A percentile compares a stretch with the other conserved stretches of the same genome.
Conservation (phyloP, 2,329 filamentous ascomycete species). For the Fusarium sp. region DNA sequence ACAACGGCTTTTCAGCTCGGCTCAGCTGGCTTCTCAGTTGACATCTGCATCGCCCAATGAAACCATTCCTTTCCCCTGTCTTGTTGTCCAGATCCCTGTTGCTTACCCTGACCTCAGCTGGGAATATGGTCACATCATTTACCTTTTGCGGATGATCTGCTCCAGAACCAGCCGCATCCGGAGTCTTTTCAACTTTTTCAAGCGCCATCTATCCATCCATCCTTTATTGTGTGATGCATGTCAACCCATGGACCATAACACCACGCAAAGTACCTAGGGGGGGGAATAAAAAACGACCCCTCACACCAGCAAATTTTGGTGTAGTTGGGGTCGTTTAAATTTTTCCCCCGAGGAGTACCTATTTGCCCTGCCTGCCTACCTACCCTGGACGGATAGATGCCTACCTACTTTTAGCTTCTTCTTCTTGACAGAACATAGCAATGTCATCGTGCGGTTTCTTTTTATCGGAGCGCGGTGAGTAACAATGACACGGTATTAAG, state of each 20-base stretch:
- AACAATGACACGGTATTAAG: neutral
- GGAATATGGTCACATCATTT: constrained; percentile 25
- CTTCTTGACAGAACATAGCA: neutral
- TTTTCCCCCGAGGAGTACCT: too few species aligned
- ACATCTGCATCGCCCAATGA: constrained; percentile 27
- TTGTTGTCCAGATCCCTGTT: constrained; percentile 13
- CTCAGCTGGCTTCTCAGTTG: constrained; percentile 37
- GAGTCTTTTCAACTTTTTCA: constrained; percentile 1
- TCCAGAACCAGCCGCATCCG: constrained; percentile 7
- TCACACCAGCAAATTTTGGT: too few species aligned
- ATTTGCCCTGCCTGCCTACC: neutral
- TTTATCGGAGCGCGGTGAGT: neutral
- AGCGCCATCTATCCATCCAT: neutral
- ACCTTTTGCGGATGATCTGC: constrained; percentile 10
- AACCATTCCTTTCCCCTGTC: constrained; percentile 17
- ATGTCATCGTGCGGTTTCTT: neutral
- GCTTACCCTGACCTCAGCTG: constrained; percentile 32
- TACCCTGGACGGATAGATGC: neutral
- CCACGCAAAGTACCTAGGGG: neutral
- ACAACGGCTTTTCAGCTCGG: constrained; percentile 44
- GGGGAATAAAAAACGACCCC: too few species aligned
- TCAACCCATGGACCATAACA: neutral
- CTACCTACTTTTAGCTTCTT: neutral
- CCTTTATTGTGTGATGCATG: neutral
- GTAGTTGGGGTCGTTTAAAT: too few species aligned